Evolutionary conservation across 2,329 filamentous ascomycete genomes (phyloP), one percentile per base, ranked within the genome.

Genomic region (Apiospora kogelbergensis): DNA sequence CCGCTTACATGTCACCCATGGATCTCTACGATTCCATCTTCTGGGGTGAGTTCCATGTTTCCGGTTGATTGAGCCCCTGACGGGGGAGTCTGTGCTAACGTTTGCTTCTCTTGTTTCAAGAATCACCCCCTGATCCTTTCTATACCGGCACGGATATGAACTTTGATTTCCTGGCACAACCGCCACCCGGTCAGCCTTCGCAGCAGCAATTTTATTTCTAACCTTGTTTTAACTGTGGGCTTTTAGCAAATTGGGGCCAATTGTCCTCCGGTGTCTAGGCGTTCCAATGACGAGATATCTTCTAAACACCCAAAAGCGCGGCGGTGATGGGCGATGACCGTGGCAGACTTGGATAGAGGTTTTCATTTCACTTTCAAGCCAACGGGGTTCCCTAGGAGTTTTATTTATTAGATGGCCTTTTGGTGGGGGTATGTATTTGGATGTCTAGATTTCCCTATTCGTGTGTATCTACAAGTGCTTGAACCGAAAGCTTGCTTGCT

Each of bases 21-120:
- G 89, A 91, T 70, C 79, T 91, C 0, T 91, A 90, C 75, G 88
- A 91, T 74, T 90, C 88, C 4, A 91, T 91, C 63, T 91, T 90
- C 80, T 90, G 88, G 84, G 89, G 88, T 90, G 79, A 77, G 86
- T 82, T 82, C 40, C 41, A 71, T n/a, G 42, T 67, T 66, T 24
- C 45, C 65, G 13, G 7, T 41, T 45, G 68, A 66, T 60, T 22
- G 33, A 41, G 37, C 20, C 45, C 45, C 57, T 60, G 30, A 60
- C 17, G 17, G 30, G 65, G 17, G 63, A 30, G 48, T 74, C 75
- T 70, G 74, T 20, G 63, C 3, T 65, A 63, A 68, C 65, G n/a
- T 70, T 71, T 60, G 68, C 60, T 69, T 63, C 66, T 63, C 42
- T 24, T n/a, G 42, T 6, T 24, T n/a, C 44, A 6, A 89, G 87